Evolutionary conservation across 352 stramenopile species (phyloP).

Genomic region (Globisporangium megalacanthum): DNA sequence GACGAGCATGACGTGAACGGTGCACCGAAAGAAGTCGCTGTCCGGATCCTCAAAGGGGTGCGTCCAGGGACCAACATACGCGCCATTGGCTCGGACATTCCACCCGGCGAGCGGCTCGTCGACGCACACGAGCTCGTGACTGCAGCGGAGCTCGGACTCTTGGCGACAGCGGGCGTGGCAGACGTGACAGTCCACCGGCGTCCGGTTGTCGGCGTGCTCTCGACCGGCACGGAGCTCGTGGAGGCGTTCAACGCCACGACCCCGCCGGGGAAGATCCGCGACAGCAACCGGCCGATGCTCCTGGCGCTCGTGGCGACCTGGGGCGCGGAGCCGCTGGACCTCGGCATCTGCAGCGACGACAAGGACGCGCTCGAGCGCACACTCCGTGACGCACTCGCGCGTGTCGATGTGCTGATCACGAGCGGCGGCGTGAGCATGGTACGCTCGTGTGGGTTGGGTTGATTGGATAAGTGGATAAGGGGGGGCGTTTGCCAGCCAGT

Average conservation of each 20-base stretch:
- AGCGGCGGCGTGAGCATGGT: conserved; percentile 94
- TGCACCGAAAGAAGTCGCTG: conserved; percentile 35
- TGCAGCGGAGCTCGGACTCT: conserved; percentile 87
- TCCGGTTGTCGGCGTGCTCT: conserved; percentile 90
- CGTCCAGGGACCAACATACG: conserved; percentile 75
- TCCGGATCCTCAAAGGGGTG: conserved; percentile 64
- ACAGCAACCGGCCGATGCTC: conserved; percentile 95
- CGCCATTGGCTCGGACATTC: conserved; percentile 90
- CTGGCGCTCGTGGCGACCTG: conserved; percentile 52
- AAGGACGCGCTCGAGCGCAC: conserved; percentile 46
- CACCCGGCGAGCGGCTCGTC: conserved; percentile 69
- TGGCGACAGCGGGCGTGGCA: conserved; percentile 86
- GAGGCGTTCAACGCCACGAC: conserved; percentile 36
- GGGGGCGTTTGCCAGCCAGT: too few relatives aligned
- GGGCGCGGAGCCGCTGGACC: conserved; percentile 41
- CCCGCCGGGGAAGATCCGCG: conserved; percentile 87
- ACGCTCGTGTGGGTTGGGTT: background rate
- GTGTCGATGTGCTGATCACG: conserved; percentile 92
- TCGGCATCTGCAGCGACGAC: conserved; percentile 74
- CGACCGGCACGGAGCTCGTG: conserved; percentile 94
- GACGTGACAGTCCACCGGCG: conserved; percentile 63
- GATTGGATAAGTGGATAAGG: background rate
- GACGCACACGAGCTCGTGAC: conserved; percentile 65
- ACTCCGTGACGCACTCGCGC: conserved; percentile 34
- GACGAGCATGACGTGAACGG: conserved; percentile 7